These are phyloP conservation scores for Bretschneidera sinensis DNA, from an alignment of 345 rosid species.

Conservation along the genomic window DNA sequence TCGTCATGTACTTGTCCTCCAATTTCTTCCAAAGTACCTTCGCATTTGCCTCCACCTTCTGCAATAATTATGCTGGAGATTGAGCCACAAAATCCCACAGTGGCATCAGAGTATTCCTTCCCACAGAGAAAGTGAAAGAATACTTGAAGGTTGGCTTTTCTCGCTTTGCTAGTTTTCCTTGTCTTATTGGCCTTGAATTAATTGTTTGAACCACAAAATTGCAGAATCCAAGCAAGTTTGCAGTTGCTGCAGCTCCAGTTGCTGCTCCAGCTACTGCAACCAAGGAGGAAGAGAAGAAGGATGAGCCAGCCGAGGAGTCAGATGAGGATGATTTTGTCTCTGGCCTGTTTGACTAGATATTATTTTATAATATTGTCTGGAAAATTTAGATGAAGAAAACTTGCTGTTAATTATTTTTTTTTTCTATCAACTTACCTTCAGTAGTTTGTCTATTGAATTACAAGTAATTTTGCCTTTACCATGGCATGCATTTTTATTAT, in stretches of 20 bases:
- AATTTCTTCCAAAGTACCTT: too few relatives aligned
- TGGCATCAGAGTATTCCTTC: constrained; percentile 38
- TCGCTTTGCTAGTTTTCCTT: neutral
- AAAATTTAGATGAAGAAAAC: too few relatives aligned
- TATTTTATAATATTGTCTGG: neutral
- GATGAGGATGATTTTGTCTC: constrained; percentile 36
- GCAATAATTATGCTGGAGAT: too few relatives aligned
- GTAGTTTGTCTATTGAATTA: too few relatives aligned
- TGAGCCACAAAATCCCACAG: too few relatives aligned
- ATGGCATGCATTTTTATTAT: too few relatives aligned
- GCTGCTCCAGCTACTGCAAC: constrained; percentile 21
- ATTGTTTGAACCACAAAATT: neutral
- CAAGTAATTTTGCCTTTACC: too few relatives aligned
- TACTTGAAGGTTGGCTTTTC: constrained; percentile 24
- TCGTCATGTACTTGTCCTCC: too few relatives aligned
- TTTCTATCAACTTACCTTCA: too few relatives aligned
- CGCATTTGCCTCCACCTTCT: too few relatives aligned
- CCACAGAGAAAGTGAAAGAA: constrained; percentile 42
- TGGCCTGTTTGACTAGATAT: constrained; percentile 30
- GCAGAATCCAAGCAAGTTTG: constrained; percentile 54
- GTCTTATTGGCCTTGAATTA: neutral
- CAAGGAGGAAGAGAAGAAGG: constrained; percentile 30
- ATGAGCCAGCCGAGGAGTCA: constrained; percentile 38
- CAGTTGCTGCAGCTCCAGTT: too few relatives aligned
- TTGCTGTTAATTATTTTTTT: too few relatives aligned